Evolutionary conservation across 306 rosid genomes (phyloP), one percentile per base, ranked within the genome.

Genomic region (Echinosophora koreensis): DNA sequence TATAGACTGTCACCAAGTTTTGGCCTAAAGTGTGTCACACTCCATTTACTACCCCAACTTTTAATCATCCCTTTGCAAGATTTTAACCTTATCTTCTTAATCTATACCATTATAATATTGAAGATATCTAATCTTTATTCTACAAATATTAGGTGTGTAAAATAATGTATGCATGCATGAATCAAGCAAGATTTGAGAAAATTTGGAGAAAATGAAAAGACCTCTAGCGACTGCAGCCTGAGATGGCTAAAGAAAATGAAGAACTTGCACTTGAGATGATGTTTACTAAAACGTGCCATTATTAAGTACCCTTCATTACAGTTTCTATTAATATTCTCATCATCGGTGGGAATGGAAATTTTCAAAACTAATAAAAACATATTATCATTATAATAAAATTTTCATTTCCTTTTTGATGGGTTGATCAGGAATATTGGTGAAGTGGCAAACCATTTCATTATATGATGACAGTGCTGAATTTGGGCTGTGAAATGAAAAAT

Each of bases 401-500:
- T 63, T 2, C 30, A 17, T 68, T 12, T 74, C 32, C n/a, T 46
- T 18, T n/a, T 46, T 74, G 47, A 37, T 39, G 32, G 60, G 37
- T 8, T 71, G 9, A 30, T 30, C 32, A 6, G 51, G 11, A 54
- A 50, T 4, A n/a, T 2, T 2, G 34, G 34, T 16, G 46, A 28
- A 10, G 37, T 6, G 68, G 69, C 63, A 62, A 42, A 17, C 51
- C 70, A 71, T 38, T 54, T 71, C 50, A 16, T 15, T 13, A 27
- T 11, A 13, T 22, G 35, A 32, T 9, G 17, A 42, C 10, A 54
- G 6, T 35, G 68, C 8, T 51, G 79, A 55, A 56, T 47, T 47
- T 52, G 27, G 52, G 34, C 58, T 78, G 83, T 71, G 78, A 85
- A 74, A 72, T 41, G 71, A 57, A 72, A 59, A 79, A 58, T 62